These are phyloP conservation scores for Tripterygium wilfordii DNA, from an alignment of 177 flowering plant genomes.

Conservation along the genomic window DNA sequence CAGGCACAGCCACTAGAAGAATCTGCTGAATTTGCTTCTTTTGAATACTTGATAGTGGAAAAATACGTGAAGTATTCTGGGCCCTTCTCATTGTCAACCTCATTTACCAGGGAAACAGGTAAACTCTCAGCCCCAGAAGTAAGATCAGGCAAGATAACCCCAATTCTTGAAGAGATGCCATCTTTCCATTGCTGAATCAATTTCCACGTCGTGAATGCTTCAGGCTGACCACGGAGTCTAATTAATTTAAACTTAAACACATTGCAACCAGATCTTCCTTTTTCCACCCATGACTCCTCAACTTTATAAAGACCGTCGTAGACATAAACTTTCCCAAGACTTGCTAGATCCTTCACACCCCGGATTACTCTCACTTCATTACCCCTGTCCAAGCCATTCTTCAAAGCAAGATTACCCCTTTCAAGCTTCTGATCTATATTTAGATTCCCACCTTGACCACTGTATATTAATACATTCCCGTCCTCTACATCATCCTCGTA, in stretches of 20 bases:
- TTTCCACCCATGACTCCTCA: slow-evolving; percentile 65
- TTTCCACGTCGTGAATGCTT: slow-evolving; percentile 57
- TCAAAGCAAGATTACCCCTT: slow-evolving; percentile 80
- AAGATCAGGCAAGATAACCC: slow-evolving; percentile 59
- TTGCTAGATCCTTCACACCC: slow-evolving; percentile 47
- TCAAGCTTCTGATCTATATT: slow-evolving; percentile 68
- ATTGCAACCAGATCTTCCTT: slow-evolving; percentile 53
- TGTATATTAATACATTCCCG: slow-evolving; percentile 53
- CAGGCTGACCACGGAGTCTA: slow-evolving; percentile 59
- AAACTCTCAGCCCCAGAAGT: slow-evolving; percentile 62
- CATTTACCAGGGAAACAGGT: slow-evolving; percentile 71
- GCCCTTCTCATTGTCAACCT: slow-evolving; percentile 59
- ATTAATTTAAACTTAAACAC: slow-evolving; percentile 64
- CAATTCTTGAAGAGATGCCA: slow-evolving; percentile 32
- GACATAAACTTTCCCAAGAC: slow-evolving; percentile 44
- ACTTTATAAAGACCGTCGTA: slow-evolving; percentile 76
- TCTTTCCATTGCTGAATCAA: slow-evolving; percentile 57
- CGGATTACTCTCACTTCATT: slow-evolving; percentile 71
- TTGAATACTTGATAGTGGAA: slow-evolving; percentile 30
- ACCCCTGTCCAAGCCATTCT: slow-evolving; percentile 48
- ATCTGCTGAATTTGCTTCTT: slow-evolving; percentile 18
- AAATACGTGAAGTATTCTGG: slow-evolving; percentile 47
- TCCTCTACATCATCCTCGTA: slow-evolving; percentile 61
- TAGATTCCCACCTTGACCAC: slow-evolving; percentile 67
- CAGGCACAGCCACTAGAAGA: slow-evolving; percentile 46